These are phyloP conservation scores for Lobosporangium transversale DNA, from an alignment of 192 early-diverging fungal genomes.

Conservation along the genomic window DNA sequence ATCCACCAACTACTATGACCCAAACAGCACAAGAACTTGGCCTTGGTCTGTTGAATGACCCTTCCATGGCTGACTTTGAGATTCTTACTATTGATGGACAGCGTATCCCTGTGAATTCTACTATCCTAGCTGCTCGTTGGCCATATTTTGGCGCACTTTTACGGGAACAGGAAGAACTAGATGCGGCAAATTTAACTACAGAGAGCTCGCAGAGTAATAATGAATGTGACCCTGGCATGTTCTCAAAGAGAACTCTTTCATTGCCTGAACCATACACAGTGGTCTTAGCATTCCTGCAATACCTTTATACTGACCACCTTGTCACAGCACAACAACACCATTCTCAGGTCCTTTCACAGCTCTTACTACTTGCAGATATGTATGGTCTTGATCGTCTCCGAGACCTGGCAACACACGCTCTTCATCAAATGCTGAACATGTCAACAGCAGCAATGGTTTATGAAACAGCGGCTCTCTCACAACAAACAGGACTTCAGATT, in stretches of 20 bases:
- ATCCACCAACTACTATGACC: slow-evolving; percentile 64
- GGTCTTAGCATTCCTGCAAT: slow-evolving; percentile 72
- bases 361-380: slow-evolving; percentile 68
- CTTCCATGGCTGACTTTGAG: slow-evolving; percentile 66
- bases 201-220: slow-evolving; percentile 14
- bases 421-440: slow-evolving; percentile 70
- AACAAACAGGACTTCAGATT: slow-evolving; percentile 70
- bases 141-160: slow-evolving; percentile 63
- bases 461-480: slow-evolving; percentile 71
- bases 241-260: slow-evolving; percentile 50
- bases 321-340: slow-evolving; percentile 72
- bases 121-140: slow-evolving; percentile 63
- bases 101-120: slow-evolving; percentile 66
- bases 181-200: slow-evolving; percentile 8
- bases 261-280: slow-evolving; percentile 61
- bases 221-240: slow-evolving; percentile 48
- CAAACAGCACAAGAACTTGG: slow-evolving; percentile 70
- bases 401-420: slow-evolving; percentile 63
- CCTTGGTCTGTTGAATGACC: slow-evolving; percentile 63
- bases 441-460: slow-evolving; percentile 72
- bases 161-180: slow-evolving; percentile 50
- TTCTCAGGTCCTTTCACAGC: slow-evolving; percentile 68
- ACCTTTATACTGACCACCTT: slow-evolving; percentile 72
- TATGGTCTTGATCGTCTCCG: slow-evolving; percentile 67
- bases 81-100: slow-evolving; percentile 64